Percentiles rank a stretch among this genome's conserved stretches.
Conservation (phyloP, 2,329 filamentous ascomycete genomes). For the Monosporascus sp. region DNA sequence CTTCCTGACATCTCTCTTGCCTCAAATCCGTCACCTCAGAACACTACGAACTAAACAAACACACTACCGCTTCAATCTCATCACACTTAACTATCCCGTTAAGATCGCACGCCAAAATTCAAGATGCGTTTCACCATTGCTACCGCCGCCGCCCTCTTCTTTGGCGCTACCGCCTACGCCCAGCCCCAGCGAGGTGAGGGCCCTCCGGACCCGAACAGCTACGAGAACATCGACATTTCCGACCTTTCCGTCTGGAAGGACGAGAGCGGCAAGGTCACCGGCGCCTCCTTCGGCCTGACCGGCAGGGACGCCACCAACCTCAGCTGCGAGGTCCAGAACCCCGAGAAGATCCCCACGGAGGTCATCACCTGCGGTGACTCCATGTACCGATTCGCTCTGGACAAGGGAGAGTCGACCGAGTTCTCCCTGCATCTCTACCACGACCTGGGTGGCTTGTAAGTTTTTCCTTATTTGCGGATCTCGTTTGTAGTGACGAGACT, state of each 20-base stretch:
- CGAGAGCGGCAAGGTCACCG: conserved; percentile 16
- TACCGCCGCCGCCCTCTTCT: conserved; percentile 10
- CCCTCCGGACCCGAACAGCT: too few species aligned
- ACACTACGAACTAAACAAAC: too few species aligned
- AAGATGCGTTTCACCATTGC: conserved; percentile 14
- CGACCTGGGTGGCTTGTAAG: not conserved
- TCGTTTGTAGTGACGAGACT: too few species aligned
- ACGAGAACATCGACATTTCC: too few species aligned
- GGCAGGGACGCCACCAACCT: not conserved
- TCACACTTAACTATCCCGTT: too few species aligned
- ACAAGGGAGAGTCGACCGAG: conserved; percentile 1
- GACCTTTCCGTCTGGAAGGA: conserved; percentile 1
- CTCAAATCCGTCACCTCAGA: too few species aligned
- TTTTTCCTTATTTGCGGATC: not conserved
- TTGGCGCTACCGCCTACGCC: conserved; percentile 3
- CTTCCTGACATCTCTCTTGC: too few species aligned
- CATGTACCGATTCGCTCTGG: conserved; percentile 20
- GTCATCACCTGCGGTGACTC: conserved; percentile 15
- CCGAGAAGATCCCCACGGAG: conserved; percentile 11
- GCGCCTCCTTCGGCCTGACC: conserved; percentile 9
- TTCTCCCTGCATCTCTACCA: not conserved
- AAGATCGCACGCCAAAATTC: not conserved
- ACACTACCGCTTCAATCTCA: too few species aligned
- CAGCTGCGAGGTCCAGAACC: not conserved
- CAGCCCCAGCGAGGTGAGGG: too few species aligned